Evolutionary conservation across 2,329 filamentous ascomycete genomes (phyloP), one percentile per base, ranked within the genome.

Genomic region (Pseudonectria buxi): DNA sequence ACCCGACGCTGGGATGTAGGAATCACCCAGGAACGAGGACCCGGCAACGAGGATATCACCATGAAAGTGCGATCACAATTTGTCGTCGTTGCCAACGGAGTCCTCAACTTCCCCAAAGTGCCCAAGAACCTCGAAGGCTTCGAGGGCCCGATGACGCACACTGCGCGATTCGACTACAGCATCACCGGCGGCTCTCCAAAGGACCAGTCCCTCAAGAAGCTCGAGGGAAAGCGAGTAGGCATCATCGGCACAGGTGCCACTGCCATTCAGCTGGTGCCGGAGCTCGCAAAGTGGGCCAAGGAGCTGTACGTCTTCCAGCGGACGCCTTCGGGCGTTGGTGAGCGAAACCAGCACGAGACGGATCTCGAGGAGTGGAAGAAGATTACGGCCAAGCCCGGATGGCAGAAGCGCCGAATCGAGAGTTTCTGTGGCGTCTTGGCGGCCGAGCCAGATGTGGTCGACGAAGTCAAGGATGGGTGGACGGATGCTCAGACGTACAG

Each of bases 261-360:
- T 0, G 65, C 62, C 1, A 56, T 74, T 3, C 67, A 71, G 40
- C 60, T 58, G 2, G 49, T 72, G 0, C 67, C 71, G 0, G 48
- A 58, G 13, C 49, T 76, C 1, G 69, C 65, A 2, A 58, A 65
- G 30, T 69, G 61, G 39, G 65, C 69, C 0, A 65, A 70, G 31
- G 57, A 74, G 26, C 47, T 77, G 3, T 72, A 67, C 42, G 71
- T 78, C n/a, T 65, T 78, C 47, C 73, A 78, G 49, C 66, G 74
- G 3, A 78, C 74, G 3, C 72, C 72, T 4, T 61, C 65, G 1
- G 54, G 56, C 0, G 58, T 71, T 4, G 58, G 59, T 14, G 44
- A 47, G 13, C 62, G 67, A 9, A 59, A 48, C 12, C 58, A 70
- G 32, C 45, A 52, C 5, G 37, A 53, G 2, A 74, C 65, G 0